These are phyloP conservation scores for Solanum verrucosum DNA, from an alignment of 257 asterid species.

Conservation along the genomic window DNA sequence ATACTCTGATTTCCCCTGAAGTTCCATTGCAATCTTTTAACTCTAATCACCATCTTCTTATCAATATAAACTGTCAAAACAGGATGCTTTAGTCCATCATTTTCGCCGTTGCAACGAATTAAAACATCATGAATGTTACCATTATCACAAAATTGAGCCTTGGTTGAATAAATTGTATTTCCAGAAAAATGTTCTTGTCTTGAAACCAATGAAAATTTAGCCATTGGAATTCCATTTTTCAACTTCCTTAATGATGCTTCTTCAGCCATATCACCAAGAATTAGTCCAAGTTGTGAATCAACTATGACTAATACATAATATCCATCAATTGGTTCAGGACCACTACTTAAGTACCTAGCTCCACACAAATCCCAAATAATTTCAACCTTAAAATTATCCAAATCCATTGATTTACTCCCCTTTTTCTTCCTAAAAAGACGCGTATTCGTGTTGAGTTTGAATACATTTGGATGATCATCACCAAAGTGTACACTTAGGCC, in stretches of 20 bases:
- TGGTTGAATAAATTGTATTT: constrained; percentile 48
- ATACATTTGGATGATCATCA: constrained; percentile 22
- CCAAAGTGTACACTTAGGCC: constrained; percentile 37
- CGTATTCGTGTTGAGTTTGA: constrained; percentile 55
- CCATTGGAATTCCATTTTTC: constrained; percentile 17
- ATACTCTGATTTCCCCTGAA: constrained; percentile 92
- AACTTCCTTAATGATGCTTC: constrained; percentile 26
- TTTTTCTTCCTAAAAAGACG: constrained; percentile 52
- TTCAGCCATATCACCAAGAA: constrained; percentile 47
- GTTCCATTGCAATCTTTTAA: constrained; percentile 89
- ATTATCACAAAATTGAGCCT: constrained; percentile 46
- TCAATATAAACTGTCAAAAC: constrained; percentile 62
- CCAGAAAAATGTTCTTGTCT: constrained; percentile 80
- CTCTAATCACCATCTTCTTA: constrained; percentile 58
- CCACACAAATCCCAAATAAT: constrained; percentile 61
- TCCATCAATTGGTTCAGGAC: constrained; percentile 73
- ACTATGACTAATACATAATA: constrained; percentile 37
- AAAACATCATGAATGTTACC: constrained; percentile 55
- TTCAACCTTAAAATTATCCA: constrained; percentile 25
- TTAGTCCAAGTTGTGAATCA: constrained; percentile 46
- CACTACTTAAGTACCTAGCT: constrained; percentile 46
- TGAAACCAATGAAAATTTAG: constrained; percentile 42
- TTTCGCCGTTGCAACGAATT: constrained; percentile 56
- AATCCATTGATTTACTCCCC: constrained; percentile 48
- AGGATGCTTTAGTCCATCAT: constrained; percentile 53